A percentile compares a stretch with the other conserved stretches of the same genome.
phyloP scores from a whole-genome alignment of 2,329 filamentous ascomycete genomes.

The Blastomyces silverae region DNA sequence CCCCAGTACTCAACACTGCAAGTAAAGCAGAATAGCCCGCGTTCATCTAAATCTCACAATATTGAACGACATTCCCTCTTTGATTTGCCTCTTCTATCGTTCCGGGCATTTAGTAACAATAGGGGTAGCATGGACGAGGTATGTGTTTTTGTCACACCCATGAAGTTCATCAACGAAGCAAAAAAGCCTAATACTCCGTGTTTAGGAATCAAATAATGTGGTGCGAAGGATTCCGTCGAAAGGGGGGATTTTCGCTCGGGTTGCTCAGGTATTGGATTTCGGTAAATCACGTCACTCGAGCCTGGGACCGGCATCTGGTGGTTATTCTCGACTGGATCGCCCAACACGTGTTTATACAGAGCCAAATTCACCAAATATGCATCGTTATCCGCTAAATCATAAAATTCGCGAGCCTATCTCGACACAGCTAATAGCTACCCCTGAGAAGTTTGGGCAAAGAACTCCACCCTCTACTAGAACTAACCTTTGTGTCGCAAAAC shows the following conservation, averaged over 20 bases:
- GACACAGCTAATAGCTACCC: neutral
- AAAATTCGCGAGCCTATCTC: neutral
- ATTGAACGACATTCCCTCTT: neutral
- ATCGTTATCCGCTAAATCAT: neutral
- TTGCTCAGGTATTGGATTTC: slow-evolving; percentile 19
- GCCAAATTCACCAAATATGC: neutral
- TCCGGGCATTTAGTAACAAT: neutral
- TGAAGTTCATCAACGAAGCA: neutral
- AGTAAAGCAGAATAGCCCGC: no score
- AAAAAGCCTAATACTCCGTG: neutral
- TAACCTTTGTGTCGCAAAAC: slow-evolving; percentile 15
- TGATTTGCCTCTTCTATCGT: neutral
- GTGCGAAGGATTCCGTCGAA: slow-evolving; percentile 8
- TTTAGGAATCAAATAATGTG: neutral
- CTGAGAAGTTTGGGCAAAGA: neutral
- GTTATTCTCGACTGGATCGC: neutral
- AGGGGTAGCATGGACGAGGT: slow-evolving; percentile 6
- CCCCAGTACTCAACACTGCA: neutral
- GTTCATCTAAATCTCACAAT: neutral
- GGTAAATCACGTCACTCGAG: slow-evolving; percentile 15
- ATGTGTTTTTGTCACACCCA: neutral
- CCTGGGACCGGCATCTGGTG: neutral
- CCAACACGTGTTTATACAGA: neutral
- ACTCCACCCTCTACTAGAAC: slow-evolving; percentile 9
- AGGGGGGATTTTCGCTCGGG: slow-evolving; percentile 17